Evolutionary conservation across 805 yeast species (phyloP), one percentile per base, ranked within the genome.

Genomic region (Isabelozyma gotoi): DNA sequence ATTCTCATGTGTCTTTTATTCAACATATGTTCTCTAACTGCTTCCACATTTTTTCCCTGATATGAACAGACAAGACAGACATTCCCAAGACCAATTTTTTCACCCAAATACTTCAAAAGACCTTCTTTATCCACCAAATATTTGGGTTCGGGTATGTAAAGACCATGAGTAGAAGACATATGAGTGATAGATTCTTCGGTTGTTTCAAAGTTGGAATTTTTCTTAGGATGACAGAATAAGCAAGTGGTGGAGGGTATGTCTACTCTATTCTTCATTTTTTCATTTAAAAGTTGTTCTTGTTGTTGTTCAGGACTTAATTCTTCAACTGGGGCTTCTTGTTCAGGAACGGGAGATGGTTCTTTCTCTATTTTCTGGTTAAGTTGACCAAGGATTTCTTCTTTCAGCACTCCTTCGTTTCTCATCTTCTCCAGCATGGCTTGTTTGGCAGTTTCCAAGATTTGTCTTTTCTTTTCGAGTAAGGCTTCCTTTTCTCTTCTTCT

Each of bases 11-110:
- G 99, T 45, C 89, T 81, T 64, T 94, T 94, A 7, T 85, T 77
- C 4, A 74, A 55, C 86, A 89, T 84, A 63, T 94, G 99, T 35
- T 88, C 94, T 52, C 96, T 82, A 8, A 88, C 90, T 47, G 96
- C 86, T 56, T 88, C 95, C 21, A 92, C 59, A 42, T 82, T 80
- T 48, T 80, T 78, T n/a, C 98, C 98, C 63, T 87, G 85, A 60
- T 83, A 94, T 24, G 74, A 73, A 62, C 99, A 94, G 42, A 81
- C 78, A 38, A 92, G 65, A 62, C 99, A 94, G 50, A 85, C 78
- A 52, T 88, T 84, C 33, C 97, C 97, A 36, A 83, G 74, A 7
- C 91, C 86, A 42, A 92, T 80, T 53, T 85, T 84, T 50, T 89
- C 94, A 35, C 86, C 88, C 46, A 94, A 65, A 57, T 87, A 88